Evolutionary conservation across 2,329 filamentous ascomycete species (phyloP).

Genomic region (Lecanoromycetidae sp.): DNA sequence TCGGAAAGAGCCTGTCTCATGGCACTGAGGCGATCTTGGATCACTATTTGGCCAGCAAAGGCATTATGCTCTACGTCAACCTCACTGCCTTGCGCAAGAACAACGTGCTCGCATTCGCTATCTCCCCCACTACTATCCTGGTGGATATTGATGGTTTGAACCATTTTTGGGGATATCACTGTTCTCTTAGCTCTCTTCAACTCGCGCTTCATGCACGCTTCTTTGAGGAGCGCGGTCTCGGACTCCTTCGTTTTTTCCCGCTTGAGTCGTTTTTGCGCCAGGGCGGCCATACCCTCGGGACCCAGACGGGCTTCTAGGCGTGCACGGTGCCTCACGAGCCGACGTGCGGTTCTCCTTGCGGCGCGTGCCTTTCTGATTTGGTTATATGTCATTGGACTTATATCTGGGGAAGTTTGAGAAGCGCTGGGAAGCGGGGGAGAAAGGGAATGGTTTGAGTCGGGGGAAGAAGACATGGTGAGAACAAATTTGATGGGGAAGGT

Average conservation of each 20-base stretch:
- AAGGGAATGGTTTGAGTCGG: neutral
- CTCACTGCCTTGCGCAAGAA: neutral
- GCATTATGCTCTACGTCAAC: neutral
- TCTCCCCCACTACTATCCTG: neutral
- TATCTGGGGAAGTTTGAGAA: neutral
- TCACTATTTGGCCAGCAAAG: slow-evolving; percentile 4
- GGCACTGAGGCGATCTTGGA: slow-evolving; percentile 7
- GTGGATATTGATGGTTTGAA: too few relatives aligned
- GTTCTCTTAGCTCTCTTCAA: slow-evolving; percentile 5
- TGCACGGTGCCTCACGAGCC: neutral
- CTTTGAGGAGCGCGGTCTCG: neutral
- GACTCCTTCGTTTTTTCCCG: slow-evolving; percentile 16
- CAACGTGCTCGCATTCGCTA: neutral
- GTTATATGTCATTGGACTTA: neutral
- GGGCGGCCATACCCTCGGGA: neutral
- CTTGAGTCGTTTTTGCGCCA: neutral
- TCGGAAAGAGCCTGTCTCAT: slow-evolving; percentile 12
- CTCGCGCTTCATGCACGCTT: neutral
- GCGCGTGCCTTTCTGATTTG: neutral
- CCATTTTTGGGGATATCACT: neutral
- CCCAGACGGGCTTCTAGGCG: neutral
- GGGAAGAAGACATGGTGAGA: neutral
- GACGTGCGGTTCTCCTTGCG: neutral
- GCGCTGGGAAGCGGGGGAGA: neutral
- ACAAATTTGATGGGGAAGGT: neutral